Percentiles rank a stretch among this genome's conserved stretches.
phyloP scores from a whole-genome alignment of 345 rosid species.

The Hibiscus tridactylites region DNA sequence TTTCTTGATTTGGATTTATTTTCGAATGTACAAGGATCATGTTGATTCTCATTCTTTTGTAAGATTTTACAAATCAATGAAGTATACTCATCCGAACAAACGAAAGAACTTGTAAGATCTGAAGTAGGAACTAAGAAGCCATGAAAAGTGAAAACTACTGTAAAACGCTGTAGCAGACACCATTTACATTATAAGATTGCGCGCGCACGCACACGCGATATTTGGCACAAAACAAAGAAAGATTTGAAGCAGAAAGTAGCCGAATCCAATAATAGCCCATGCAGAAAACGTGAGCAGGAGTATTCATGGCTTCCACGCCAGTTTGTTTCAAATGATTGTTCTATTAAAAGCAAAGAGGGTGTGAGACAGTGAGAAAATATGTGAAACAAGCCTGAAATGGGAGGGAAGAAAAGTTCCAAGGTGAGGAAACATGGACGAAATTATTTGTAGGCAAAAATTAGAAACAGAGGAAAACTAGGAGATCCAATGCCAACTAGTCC shows the following conservation, averaged over 20 bases:
- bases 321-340: neutral
- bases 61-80: too few species aligned
- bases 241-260: neutral
- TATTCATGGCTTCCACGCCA: neutral
- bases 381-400: neutral
- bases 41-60: too few species aligned
- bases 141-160: neutral
- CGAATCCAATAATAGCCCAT: neutral
- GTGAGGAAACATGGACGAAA: slow-evolving; percentile 7
- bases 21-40: neutral
- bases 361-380: neutral
- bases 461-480: slow-evolving; percentile 7
- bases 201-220: neutral
- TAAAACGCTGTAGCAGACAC: neutral
- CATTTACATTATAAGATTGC: neutral
- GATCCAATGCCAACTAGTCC: neutral
- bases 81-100: too few species aligned
- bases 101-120: neutral
- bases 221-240: neutral
- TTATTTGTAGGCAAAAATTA: slow-evolving; percentile 1
- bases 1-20: neutral
- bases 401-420: neutral
- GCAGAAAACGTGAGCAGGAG: neutral
- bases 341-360: neutral
- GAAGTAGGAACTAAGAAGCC: neutral